Base-by-base conservation (phyloP, 2,329 filamentous ascomycete genomes). In the Aureobasidium musti region DNA sequence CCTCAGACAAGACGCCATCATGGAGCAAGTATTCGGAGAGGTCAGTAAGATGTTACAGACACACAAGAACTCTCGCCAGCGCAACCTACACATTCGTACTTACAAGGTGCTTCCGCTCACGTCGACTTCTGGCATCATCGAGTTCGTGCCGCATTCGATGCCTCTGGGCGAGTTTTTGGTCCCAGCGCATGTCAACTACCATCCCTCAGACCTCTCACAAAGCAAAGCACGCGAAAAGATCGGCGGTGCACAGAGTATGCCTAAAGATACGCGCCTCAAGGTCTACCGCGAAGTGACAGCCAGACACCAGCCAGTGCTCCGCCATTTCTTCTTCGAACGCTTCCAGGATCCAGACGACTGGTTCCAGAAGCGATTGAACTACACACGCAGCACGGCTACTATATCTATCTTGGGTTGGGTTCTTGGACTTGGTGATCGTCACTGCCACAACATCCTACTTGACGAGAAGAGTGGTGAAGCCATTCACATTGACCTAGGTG, bases 1-100 rank as follows among this genome's bases (percentile, higher is more conserved):
- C 75, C 84, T 99, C 14, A 90, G 96, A 10, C 95, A 99, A 80
- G 95, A 99, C 74, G 92, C 94, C 52, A 99, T 88, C 82, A 99
- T 99, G 96, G 96, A 99, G 78, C 95, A 99, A 78, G 95, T 99
- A 1, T 99, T 99, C 76, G 91, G 93, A 67, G 92, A 96, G 78
- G 95, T 97, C 26, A 98, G 92, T 67, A 91, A 91, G 61, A 86
- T 99, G 26, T 82, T 99, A 30, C 91, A 91, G 75, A 89, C 91
- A 57, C 92, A 98, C 76, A 89, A 91, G 65, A 86, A 89, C 14
- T 97, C 95, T 2, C 89, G 92, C 45, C 92, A 97, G 74, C 89
- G 95, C 6, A 91, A 91, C 70, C 83, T 99, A 13, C 91, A 90
- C 10, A 96, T 99, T 74, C 86, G 96, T 67, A 98, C 95, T 0